Evolutionary conservation across 164 flowering plant genomes (phyloP), one percentile per base, ranked within the genome.

Genomic region (Brasenia schreberi): DNA sequence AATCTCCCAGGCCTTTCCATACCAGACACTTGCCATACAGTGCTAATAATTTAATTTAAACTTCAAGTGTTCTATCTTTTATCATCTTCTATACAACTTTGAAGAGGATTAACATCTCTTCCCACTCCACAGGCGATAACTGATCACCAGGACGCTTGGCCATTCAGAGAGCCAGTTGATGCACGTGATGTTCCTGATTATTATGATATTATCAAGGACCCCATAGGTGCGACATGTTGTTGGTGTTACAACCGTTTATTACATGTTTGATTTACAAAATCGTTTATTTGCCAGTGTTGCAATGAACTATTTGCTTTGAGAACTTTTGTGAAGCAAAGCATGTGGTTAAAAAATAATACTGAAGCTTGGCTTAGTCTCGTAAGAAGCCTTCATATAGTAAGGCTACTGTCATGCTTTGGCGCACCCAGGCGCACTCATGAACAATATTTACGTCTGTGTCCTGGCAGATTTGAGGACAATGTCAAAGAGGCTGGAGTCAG

Each of bases 101-200:
- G 69, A 71, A 16, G 7, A 12, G 53, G 11, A 45, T 45, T 45
- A 45, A 45, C 53, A 7, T 45, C 7, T 45, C 53, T 4, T 45
- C 53, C 12, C 53, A 45, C 6, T 45, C 53, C 53, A 67, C 94
- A 95, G 97, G 19, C 84, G 43, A 82, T 92, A 90, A 82, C 76
- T 68, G 99, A 95, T 14, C 96, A 92, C 79, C 85, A 87, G 69
- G 97, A 95, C 87, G 80, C 97, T 64, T 95, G 97, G 99, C 97
- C 97, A 69, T 92, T 92, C 72, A 92, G 80, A 80, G 97, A 95
- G 60, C 97, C 99, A 63, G 99, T 92, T 76, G 97, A 92, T 84
- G 75, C 79, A 14, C 94, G 92, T 59, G 96, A 89, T 65, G 99
- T 86, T 67, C 97, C 97, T 65, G 96, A 91, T 77, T 95, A 95